Conservation (phyloP, 352 stramenopile genomes). For the Phytophthora europaea region DNA sequence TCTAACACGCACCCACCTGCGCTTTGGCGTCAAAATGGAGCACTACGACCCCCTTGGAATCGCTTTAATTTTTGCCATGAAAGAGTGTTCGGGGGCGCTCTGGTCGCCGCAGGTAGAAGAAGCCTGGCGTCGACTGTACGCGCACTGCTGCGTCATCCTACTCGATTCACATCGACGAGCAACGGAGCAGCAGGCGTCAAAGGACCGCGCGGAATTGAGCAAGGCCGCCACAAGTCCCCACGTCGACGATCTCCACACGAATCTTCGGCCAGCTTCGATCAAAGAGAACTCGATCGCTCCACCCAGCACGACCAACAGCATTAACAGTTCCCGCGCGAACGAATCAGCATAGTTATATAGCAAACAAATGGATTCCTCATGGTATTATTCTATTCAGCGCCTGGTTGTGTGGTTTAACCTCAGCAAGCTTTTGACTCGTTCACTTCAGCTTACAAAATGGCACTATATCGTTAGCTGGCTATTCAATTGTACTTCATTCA, state of each 20-base stretch:
- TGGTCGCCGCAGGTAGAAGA: conserved; percentile 56
- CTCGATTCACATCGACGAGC: conserved; percentile 10
- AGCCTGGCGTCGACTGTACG: conserved; percentile 52
- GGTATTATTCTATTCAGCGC: not conserved
- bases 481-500: not conserved
- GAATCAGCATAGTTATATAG: not conserved
- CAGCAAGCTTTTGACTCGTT: not conserved
- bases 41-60: conserved; percentile 92
- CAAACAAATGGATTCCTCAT: too few relatives aligned
- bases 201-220: not conserved
- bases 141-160: conserved; percentile 34
- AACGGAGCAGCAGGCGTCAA: conserved; percentile 9
- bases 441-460: not conserved
- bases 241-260: conserved; percentile 20
- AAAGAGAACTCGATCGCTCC: conserved; percentile 29
- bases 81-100: conserved; percentile 44
- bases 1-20: conserved; percentile 80
- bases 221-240: conserved; percentile 11
- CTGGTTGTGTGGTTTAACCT: not conserved
- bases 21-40: conserved; percentile 86
- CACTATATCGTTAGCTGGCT: not conserved
- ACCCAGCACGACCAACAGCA: conserved; percentile 9
- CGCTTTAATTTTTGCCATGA: conserved; percentile 86
- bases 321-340: not conserved
- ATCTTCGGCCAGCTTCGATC: conserved; percentile 17